Conservation (phyloP, 768 basidiomycete genomes). For the Lactarius pseudohatsudake region DNA sequence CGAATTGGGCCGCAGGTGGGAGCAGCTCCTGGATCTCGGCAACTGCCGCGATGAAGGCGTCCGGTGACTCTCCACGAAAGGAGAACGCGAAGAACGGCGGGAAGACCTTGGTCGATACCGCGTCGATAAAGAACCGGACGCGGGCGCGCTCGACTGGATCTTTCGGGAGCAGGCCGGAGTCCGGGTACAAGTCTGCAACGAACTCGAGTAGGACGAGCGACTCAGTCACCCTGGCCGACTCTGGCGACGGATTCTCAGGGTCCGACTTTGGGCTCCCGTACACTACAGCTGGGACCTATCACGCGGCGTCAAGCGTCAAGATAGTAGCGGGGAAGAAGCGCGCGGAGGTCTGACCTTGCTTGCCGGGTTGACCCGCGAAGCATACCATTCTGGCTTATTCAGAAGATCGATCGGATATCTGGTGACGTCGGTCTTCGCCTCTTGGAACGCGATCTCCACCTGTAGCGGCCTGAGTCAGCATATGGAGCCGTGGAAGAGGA, state of each 20-base stretch:
- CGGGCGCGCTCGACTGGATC: slow-evolving; percentile 55
- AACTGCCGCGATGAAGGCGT: slow-evolving; percentile 42
- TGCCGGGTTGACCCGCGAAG: slow-evolving; percentile 57
- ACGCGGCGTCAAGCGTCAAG: background rate
- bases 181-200: slow-evolving; percentile 54
- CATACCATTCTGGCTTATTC: slow-evolving; percentile 70
- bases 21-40: slow-evolving; percentile 51
- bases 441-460: slow-evolving; percentile 60
- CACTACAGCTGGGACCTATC: slow-evolving; percentile 54
- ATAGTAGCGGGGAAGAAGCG: too few relatives aligned
- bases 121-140: slow-evolving; percentile 58
- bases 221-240: slow-evolving; percentile 57
- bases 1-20: slow-evolving; percentile 43
- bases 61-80: slow-evolving; percentile 38
- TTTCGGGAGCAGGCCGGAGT: slow-evolving; percentile 46
- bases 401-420: slow-evolving; percentile 54
- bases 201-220: slow-evolving; percentile 63
- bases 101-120: slow-evolving; percentile 44
- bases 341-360: slow-evolving; percentile 48
- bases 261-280: slow-evolving; percentile 58
- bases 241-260: slow-evolving; percentile 51
- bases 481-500: background rate
- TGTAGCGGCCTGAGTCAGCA: slow-evolving; percentile 30
- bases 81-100: slow-evolving; percentile 40
- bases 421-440: slow-evolving; percentile 48